Conservation (phyloP, 768 basidiomycete species). For the Rhizopogon rudus region DNA sequence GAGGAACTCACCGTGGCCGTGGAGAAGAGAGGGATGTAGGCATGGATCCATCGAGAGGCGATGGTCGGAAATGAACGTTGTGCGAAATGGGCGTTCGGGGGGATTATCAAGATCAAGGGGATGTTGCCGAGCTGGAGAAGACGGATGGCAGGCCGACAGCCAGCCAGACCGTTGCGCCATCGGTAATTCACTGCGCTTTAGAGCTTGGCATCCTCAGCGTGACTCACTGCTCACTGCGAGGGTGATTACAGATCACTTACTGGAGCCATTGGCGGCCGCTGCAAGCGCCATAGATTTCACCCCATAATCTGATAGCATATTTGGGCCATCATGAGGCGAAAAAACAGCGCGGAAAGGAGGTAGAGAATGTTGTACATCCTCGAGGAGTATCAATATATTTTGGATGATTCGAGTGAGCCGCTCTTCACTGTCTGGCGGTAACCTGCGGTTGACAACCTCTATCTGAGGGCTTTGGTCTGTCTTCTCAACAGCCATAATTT, state of each 20-base stretch:
- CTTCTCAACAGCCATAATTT: conserved; percentile 23
- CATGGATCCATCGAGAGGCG: conserved; percentile 33
- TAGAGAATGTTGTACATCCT: conserved; percentile 22
- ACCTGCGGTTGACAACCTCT: conserved; percentile 10
- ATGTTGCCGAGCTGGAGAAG: neutral
- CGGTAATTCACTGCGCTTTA: neutral
- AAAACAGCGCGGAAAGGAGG: conserved; percentile 28
- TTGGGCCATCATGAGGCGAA: conserved; percentile 25
- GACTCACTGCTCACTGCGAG: neutral
- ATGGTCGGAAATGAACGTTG: neutral
- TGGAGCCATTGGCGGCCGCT: neutral
- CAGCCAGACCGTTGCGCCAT: conserved; percentile 11
- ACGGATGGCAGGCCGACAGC: conserved; percentile 1
- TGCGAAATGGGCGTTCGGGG: neutral
- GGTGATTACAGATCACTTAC: neutral
- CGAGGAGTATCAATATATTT: conserved; percentile 18
- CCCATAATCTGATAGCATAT: conserved; percentile 1
- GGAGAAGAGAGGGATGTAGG: conserved; percentile 27
- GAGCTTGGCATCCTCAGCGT: neutral
- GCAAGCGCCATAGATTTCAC: neutral
- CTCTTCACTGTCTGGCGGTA: conserved; percentile 1
- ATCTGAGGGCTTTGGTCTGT: neutral
- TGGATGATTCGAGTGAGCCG: conserved; percentile 3
- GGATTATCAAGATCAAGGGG: neutral
- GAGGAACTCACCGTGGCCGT: conserved; percentile 48